Percentiles rank a stretch among this genome's conserved stretches.
Conservation (phyloP, 768 basidiomycete species). For the Tubosaeta sp. region DNA sequence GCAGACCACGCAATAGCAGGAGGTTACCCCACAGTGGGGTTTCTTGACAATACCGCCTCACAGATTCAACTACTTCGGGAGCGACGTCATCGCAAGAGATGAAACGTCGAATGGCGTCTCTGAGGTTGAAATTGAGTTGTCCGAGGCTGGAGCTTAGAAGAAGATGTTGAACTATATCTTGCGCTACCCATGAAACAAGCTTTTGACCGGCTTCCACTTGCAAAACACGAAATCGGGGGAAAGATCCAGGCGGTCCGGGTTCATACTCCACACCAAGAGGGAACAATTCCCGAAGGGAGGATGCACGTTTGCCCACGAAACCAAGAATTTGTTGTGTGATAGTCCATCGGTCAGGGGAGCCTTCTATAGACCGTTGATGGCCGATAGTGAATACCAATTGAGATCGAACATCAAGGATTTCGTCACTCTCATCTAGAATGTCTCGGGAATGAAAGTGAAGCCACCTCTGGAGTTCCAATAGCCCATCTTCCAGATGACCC, state of each 20-base stretch:
- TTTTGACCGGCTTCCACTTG: conserved; percentile 1
- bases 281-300: conserved; percentile 2
- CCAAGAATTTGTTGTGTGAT: conserved; percentile 29
- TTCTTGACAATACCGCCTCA: not conserved
- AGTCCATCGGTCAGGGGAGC: conserved; percentile 33
- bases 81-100: conserved; percentile 9
- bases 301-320: conserved; percentile 19
- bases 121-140: not conserved
- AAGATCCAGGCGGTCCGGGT: conserved; percentile 1
- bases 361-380: conserved; percentile 23
- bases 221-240: conserved; percentile 12
- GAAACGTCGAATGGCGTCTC: conserved; percentile 12
- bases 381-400: conserved; percentile 30
- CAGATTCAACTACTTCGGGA: not conserved
- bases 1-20: conserved; percentile 30
- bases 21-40: conserved; percentile 13
- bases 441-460: conserved; percentile 24
- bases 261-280: conserved; percentile 10
- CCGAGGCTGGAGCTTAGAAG: conserved; percentile 4
- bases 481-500: conserved; percentile 1
- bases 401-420: no score
- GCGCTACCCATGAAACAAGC: conserved; percentile 4
- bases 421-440: not conserved
- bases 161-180: conserved; percentile 4
- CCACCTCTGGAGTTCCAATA: conserved; percentile 29